Conservation (phyloP, 2,329 filamentous ascomycete genomes). For the Trichoderma aggressivum region DNA sequence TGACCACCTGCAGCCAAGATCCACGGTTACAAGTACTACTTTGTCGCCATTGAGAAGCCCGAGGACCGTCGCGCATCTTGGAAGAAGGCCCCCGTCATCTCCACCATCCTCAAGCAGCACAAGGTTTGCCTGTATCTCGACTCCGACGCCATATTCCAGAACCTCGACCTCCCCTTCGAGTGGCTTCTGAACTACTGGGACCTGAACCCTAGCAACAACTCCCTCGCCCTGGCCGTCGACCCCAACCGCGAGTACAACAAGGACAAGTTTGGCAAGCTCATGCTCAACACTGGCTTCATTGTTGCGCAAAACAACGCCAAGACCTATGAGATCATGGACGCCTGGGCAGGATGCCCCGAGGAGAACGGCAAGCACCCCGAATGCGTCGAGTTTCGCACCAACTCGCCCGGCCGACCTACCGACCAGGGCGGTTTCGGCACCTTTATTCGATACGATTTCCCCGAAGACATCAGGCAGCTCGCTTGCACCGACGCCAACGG, state of each 20-base stretch:
- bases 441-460: conserved; percentile 41
- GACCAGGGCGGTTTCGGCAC: conserved; percentile 46
- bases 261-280: conserved; percentile 39
- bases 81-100: conserved; percentile 44
- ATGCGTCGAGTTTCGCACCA: conserved; percentile 38
- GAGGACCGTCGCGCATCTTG: conserved; percentile 44
- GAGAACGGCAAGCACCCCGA: conserved; percentile 38
- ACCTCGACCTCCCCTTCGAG: conserved; percentile 44
- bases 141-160: conserved; percentile 44
- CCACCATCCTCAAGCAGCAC: conserved; percentile 42
- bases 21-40: conserved; percentile 48
- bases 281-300: conserved; percentile 53
- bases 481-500: conserved; percentile 44
- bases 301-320: conserved; percentile 49
- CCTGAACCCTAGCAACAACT: conserved; percentile 38
- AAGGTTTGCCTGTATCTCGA: conserved; percentile 44
- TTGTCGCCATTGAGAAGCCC: conserved; percentile 37
- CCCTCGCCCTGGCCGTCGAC: conserved; percentile 42
- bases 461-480: conserved; percentile 39
- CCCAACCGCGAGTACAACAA: conserved; percentile 37
- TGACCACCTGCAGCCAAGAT: conserved; percentile 36
- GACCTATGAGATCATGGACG: conserved; percentile 47
- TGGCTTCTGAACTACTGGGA: conserved; percentile 49
- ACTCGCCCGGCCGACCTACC: conserved; percentile 37
- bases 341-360: conserved; percentile 44